Evolutionary conservation across 2,329 filamentous ascomycete genomes (phyloP).

Genomic region (Hortaea sp.): DNA sequence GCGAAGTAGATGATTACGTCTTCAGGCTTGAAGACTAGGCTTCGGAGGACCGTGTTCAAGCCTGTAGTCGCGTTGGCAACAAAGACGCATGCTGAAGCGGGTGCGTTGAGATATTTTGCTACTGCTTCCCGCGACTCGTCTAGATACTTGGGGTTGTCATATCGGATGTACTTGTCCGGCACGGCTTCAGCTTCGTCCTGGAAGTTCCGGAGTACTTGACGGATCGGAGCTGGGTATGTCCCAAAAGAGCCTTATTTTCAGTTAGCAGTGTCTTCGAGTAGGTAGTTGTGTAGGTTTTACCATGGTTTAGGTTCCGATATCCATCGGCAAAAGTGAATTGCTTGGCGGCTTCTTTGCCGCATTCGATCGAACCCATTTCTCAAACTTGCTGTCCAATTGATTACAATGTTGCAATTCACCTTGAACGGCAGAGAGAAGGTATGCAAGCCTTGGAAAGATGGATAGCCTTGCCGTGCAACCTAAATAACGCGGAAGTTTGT

Average conservation of each 20-base stretch:
- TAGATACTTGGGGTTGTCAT: conserved; percentile 52
- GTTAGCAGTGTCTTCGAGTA: background rate
- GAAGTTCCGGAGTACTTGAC: conserved; percentile 49
- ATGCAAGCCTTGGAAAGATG: too few relatives aligned
- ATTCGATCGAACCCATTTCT: conserved; percentile 14
- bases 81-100: conserved; percentile 59
- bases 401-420: too few relatives aligned
- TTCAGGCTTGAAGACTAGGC: conserved; percentile 55
- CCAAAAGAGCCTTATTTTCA: conserved; percentile 6
- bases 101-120: conserved; percentile 56
- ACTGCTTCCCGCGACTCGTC: conserved; percentile 55
- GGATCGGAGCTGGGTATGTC: conserved; percentile 56
- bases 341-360: conserved; percentile 38
- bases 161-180: conserved; percentile 69
- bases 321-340: conserved; percentile 59
- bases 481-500: too few relatives aligned
- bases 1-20: conserved; percentile 73
- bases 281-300: conserved; percentile 32
- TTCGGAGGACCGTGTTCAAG: conserved; percentile 70
- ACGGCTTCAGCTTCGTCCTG: conserved; percentile 56
- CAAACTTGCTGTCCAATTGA: background rate
- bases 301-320: conserved; percentile 72
- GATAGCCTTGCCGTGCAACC: too few relatives aligned
- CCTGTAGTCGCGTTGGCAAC: conserved; percentile 72
- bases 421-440: too few relatives aligned